Percentiles rank a stretch among this genome's conserved stretches.
Conservation (phyloP, 2,329 filamentous ascomycete genomes). For the Chlorencoelia australis region DNA sequence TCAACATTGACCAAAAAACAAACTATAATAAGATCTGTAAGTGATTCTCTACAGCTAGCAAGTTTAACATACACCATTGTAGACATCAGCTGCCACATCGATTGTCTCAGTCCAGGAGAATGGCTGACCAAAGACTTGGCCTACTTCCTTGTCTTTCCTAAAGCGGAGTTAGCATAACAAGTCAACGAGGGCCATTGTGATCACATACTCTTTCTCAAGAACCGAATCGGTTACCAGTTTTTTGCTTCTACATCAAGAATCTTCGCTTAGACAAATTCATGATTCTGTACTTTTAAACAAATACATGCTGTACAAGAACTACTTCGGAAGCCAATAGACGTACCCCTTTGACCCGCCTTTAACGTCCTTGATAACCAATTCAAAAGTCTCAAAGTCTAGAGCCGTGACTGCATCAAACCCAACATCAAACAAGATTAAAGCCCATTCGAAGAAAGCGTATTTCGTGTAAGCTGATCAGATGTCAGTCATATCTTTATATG, state of each 20-base stretch:
- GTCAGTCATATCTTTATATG: not conserved
- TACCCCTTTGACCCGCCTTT: slow-evolving; percentile 96
- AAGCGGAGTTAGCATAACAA: slow-evolving; percentile 19
- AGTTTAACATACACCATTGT: slow-evolving; percentile 64
- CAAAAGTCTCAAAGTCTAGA: slow-evolving; percentile 81
- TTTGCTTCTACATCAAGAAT: slow-evolving; percentile 29
- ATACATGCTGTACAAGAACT: slow-evolving; percentile 45
- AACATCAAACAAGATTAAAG: slow-evolving; percentile 88
- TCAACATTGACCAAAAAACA: slow-evolving; percentile 91
- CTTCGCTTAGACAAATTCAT: slow-evolving; percentile 24
- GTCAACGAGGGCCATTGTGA: slow-evolving; percentile 15
- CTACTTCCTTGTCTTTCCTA: slow-evolving; percentile 68
- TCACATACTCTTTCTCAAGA: slow-evolving; percentile 65
- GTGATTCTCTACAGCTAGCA: slow-evolving; percentile 1
- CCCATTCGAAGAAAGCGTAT: slow-evolving; percentile 98
- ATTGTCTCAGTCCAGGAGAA: slow-evolving; percentile 68
- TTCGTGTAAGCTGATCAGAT: slow-evolving; percentile 71
- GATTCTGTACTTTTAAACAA: slow-evolving; percentile 16
- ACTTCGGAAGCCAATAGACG: slow-evolving; percentile 90
- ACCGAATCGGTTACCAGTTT: slow-evolving; percentile 38
- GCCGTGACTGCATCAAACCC: slow-evolving; percentile 93
- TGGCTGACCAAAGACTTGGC: slow-evolving; percentile 55
- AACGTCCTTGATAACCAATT: slow-evolving; percentile 78
- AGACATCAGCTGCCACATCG: slow-evolving; percentile 79
- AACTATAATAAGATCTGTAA: slow-evolving; percentile 44